Evolutionary conservation across 139 green algal species (phyloP), one percentile per base, ranked within the genome.

Genomic region (Mesostigma viride): DNA sequence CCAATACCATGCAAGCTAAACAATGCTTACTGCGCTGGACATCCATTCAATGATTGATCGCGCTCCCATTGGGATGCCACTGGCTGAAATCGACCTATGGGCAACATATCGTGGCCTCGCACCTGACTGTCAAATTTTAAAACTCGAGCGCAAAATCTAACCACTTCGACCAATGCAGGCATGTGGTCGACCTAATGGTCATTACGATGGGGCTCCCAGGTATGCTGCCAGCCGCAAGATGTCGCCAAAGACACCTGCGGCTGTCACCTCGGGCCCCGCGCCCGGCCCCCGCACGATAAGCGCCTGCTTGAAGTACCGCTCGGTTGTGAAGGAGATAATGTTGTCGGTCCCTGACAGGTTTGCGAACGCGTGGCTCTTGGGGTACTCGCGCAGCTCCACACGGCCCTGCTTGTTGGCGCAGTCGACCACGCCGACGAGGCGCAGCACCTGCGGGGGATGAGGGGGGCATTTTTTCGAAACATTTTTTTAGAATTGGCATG

Each of bases 231-330:
- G 81, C 31, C 88, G 72, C 24, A 99, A 78, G 24, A 99, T 65
- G 80, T 99, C 93, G 24, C 79, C 86, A 76, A 99, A 99, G 1
- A 99, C 89, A 14, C 93, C 93, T 3, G 83, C 91, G 0, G 93
- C 93, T 8, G 93, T 99, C 0, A 99, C 93, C 62, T 95, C 93
- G 1, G 89, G 88, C 1, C 93, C 93, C 0, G 93, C 93, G 30
- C 93, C 93, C 0, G 93, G 93, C 0, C 93, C 93, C 2, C 83
- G 71, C 14, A 96, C 83, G 31, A 93, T 87, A 20, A 96, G 78
- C 3, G 89, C 82, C 34, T 81, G 71, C 4, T 45, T 36, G 20
- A 60, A 3, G 66, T 83, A 83, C 6, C 71, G 59, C 30, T 75
- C 33, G 0, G 88, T 96, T 0, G 71, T 84, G 79, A 95, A 96